Conservation (phyloP, 345 rosid species). For the Lenwebbia sp. region DNA sequence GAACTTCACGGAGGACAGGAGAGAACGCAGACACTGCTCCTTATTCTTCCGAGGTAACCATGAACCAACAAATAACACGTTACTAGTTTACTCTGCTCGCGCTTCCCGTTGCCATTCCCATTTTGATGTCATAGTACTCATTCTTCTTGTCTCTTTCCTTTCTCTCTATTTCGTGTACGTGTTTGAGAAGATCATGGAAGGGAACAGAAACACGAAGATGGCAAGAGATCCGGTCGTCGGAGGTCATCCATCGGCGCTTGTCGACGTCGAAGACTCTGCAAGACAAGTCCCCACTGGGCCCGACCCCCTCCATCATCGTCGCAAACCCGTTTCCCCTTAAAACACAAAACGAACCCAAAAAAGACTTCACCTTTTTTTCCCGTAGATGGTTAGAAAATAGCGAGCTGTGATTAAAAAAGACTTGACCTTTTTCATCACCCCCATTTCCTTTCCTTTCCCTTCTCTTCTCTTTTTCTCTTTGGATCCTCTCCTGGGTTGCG, state of each 20-base stretch:
- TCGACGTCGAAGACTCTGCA: conserved; percentile 15
- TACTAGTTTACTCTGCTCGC: neutral
- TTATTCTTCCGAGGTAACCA: neutral
- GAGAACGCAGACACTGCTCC: neutral
- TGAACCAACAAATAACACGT: neutral
- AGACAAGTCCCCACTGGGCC: conserved; percentile 57
- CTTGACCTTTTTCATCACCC: neutral
- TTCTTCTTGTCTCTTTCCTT: neutral
- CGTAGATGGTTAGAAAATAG: neutral
- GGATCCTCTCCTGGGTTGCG: neutral
- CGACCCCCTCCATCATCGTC: conserved; percentile 57
- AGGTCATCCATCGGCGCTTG: neutral
- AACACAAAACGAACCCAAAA: neutral
- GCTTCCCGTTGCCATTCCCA: neutral
- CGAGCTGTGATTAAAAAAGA: neutral
- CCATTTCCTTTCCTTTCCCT: neutral
- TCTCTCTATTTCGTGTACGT: neutral
- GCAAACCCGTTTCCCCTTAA: conserved; percentile 8
- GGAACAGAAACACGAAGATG: neutral
- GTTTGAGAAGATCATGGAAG: neutral
- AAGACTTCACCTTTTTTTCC: neutral
- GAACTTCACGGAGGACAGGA: neutral
- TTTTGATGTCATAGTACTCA: neutral
- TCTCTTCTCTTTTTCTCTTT: neutral
- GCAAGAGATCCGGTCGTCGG: neutral